phyloP scores from a whole-genome alignment of 129 eudicot species.

The Ambrosia artemisiifolia region DNA sequence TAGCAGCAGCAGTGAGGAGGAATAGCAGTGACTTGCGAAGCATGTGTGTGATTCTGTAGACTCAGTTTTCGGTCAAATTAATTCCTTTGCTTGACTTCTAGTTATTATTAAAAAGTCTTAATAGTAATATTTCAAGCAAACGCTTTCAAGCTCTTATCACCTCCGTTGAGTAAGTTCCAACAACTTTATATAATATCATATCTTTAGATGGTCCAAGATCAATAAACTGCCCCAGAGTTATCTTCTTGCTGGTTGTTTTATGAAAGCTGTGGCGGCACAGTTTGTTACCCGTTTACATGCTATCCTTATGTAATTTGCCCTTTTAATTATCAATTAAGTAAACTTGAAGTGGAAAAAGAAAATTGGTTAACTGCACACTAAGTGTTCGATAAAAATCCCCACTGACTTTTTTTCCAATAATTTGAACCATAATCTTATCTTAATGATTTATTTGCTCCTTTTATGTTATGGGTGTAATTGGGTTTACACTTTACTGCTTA shows the following conservation, averaged over 20 bases:
- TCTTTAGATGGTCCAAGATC: neutral
- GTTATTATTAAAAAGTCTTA: too few species aligned
- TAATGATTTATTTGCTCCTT: neutral
- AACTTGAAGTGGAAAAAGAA: too few species aligned
- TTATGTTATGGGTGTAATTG: slow-evolving; percentile 15
- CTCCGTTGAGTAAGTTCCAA: neutral
- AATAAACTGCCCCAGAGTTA: neutral
- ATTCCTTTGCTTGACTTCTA: too few species aligned
- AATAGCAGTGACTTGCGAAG: too few species aligned
- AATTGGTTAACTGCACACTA: slow-evolving; percentile 11
- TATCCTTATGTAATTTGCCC: too few species aligned
- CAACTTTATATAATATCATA: neutral
- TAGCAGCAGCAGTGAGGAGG: too few species aligned
- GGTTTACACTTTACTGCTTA: neutral
- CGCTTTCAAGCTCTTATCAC: neutral
- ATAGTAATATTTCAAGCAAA: neutral
- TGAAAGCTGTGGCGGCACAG: neutral
- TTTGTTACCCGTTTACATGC: too few species aligned
- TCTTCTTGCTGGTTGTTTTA: slow-evolving; percentile 6
- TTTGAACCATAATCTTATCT: neutral
- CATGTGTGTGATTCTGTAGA: too few species aligned
- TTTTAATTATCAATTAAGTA: neutral
- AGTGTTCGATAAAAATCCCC: slow-evolving; percentile 15
- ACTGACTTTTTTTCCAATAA: slow-evolving; percentile 7
- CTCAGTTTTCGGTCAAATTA: too few species aligned